These are phyloP conservation scores for Colletotrichum cordylinicola DNA, from an alignment of 2,329 filamentous ascomycete species.

Conservation along the genomic window DNA sequence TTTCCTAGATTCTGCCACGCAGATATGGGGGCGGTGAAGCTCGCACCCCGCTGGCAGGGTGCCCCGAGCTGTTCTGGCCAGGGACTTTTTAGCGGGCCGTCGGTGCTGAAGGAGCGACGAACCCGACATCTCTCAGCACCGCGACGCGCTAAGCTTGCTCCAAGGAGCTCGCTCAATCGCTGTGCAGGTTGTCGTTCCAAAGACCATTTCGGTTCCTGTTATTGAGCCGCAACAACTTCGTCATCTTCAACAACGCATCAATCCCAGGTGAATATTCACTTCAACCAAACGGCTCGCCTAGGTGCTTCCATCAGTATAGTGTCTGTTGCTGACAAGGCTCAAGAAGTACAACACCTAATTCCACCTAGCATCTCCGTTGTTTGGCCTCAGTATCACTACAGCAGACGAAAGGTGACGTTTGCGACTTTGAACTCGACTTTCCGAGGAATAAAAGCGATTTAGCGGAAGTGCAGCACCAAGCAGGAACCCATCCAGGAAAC, in stretches of 20 bases:
- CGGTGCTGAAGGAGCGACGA: neutral
- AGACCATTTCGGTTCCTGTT: neutral
- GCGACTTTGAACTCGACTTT: neutral
- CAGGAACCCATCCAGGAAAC: neutral
- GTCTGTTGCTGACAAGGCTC: neutral
- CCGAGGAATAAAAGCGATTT: neutral
- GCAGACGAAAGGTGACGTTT: neutral
- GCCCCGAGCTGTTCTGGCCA: neutral
- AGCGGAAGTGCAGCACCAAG: neutral
- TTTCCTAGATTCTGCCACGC: slow-evolving; percentile 24
- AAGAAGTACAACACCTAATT: neutral
- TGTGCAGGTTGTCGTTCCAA: neutral
- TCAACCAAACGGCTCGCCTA: neutral
- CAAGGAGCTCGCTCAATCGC: neutral
- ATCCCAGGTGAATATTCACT: neutral
- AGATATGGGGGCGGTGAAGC: slow-evolving; percentile 14
- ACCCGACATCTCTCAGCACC: neutral
- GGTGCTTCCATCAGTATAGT: neutral
- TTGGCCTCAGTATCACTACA: neutral
- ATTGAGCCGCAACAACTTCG: neutral
- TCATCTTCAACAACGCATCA: neutral
- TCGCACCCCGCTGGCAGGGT: slow-evolving; percentile 2
- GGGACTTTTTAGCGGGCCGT: neutral
- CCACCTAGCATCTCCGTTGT: neutral
- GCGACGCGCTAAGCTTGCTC: neutral